Evolutionary conservation across 148 eudicot genomes (phyloP).

Genomic region (Rhododendron griersonianum): DNA sequence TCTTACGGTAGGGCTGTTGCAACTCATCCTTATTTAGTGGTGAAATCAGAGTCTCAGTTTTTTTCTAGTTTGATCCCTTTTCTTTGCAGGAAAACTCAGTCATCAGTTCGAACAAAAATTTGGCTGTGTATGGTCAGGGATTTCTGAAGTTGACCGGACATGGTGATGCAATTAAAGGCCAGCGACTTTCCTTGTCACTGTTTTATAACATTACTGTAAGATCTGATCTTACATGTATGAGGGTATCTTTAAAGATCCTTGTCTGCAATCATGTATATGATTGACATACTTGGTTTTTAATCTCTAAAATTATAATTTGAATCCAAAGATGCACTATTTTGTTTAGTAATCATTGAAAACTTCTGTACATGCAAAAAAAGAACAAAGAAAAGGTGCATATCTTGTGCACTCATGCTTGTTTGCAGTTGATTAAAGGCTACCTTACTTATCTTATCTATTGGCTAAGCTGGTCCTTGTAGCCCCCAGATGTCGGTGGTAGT

Average conservation of each 20-base stretch:
- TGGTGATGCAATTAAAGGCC: slow-evolving; percentile 80
- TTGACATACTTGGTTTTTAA: neutral
- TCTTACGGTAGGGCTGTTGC: too few species aligned
- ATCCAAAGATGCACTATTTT: too few species aligned
- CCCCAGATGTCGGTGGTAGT: neutral
- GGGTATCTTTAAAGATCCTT: neutral
- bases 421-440: slow-evolving; percentile 1
- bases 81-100: too few species aligned
- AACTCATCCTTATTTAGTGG: too few species aligned
- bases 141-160: slow-evolving; percentile 15
- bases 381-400: too few species aligned
- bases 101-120: too few species aligned
- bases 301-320: too few species aligned
- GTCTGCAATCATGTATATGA: neutral
- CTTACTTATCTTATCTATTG: neutral
- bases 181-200: slow-evolving; percentile 67
- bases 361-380: neutral
- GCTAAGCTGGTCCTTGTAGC: neutral
- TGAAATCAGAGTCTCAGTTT: too few species aligned
- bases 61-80: too few species aligned
- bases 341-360: neutral
- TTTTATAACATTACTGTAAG: slow-evolving; percentile 82
- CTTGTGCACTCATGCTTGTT: neutral
- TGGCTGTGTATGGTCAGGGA: too few species aligned
- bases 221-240: neutral